Evolutionary conservation across 2,329 filamentous ascomycete genomes (phyloP).

Genomic region (Hysterium pulicare): DNA sequence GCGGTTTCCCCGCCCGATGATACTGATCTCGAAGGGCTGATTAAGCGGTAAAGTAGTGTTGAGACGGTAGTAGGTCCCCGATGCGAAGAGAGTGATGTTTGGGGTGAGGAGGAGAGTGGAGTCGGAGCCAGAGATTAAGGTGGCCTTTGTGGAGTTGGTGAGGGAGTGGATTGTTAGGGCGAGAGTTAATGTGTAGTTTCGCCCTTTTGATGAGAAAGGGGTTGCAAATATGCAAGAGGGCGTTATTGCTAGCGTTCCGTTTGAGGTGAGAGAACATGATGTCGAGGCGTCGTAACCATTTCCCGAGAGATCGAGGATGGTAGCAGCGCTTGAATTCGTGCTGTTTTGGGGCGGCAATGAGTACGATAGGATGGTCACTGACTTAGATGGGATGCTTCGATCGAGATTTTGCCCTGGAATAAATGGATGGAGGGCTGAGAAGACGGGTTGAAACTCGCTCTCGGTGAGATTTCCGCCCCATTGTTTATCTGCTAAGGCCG

Average conservation of each 20-base stretch:
- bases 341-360: too few species aligned
- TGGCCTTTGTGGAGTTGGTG: slow-evolving; percentile 32
- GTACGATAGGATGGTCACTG: slow-evolving; percentile 38
- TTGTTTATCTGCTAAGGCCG: slow-evolving; percentile 36
- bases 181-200: slow-evolving; percentile 55
- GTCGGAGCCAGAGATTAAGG: slow-evolving; percentile 43
- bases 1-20: slow-evolving; percentile 35
- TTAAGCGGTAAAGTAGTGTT: slow-evolving; percentile 41
- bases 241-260: slow-evolving; percentile 28
- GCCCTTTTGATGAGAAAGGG: slow-evolving; percentile 52
- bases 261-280: slow-evolving; percentile 31
- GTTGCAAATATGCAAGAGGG: slow-evolving; percentile 45
- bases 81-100: slow-evolving; percentile 39
- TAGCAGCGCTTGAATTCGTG: slow-evolving; percentile 7
- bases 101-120: slow-evolving; percentile 38
- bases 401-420: slow-evolving; percentile 43
- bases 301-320: slow-evolving; percentile 36
- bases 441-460: slow-evolving; percentile 35
- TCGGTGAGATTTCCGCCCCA: slow-evolving; percentile 39
- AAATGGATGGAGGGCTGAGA: slow-evolving; percentile 39
- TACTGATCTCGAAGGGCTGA: slow-evolving; percentile 34
- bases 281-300: slow-evolving; percentile 43
- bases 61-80: slow-evolving; percentile 38
- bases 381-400: slow-evolving; percentile 29
- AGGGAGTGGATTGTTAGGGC: slow-evolving; percentile 30